phyloP scores from a whole-genome alignment of 1,284 basidiomycete genomes.

The Naganishia sp. region DNA sequence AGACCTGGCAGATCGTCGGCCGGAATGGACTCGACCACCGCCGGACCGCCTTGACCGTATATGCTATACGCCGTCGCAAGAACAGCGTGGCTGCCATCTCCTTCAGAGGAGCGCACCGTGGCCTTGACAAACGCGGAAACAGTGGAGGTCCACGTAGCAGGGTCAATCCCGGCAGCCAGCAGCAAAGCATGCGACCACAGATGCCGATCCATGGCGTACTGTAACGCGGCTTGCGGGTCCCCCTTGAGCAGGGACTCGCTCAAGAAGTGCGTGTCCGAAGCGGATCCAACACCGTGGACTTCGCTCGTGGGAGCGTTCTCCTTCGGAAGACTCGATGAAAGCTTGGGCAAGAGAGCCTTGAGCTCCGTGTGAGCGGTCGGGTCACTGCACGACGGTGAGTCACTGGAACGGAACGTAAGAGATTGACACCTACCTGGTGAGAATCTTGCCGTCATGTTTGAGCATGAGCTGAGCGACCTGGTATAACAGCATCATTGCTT shows the following conservation, averaged over 20 bases:
- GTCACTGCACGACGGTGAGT: neutral
- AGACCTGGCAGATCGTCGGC: slow-evolving; percentile 4
- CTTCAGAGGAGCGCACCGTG: slow-evolving; percentile 38
- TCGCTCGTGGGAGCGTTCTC: slow-evolving; percentile 21
- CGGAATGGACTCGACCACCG: slow-evolving; percentile 64
- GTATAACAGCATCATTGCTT: slow-evolving; percentile 75
- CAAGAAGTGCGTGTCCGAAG: slow-evolving; percentile 56
- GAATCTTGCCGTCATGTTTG: slow-evolving; percentile 79
- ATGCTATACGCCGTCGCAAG: slow-evolving; percentile 81
- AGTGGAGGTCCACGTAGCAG: slow-evolving; percentile 88
- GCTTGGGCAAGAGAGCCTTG: slow-evolving; percentile 65
- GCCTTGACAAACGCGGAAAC: slow-evolving; percentile 77
- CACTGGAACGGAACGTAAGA: neutral
- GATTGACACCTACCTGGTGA: slow-evolving; percentile 66
- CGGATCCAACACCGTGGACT: neutral
- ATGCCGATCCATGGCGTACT: slow-evolving; percentile 80
- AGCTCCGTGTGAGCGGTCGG: slow-evolving; percentile 63
- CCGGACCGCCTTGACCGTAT: slow-evolving; percentile 61
- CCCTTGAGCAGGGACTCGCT: slow-evolving; percentile 77
- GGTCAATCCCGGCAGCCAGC: slow-evolving; percentile 89
- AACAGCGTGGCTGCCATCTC: slow-evolving; percentile 53
- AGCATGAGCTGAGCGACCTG: slow-evolving; percentile 75
- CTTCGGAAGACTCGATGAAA: slow-evolving; percentile 33
- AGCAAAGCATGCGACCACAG: slow-evolving; percentile 96
- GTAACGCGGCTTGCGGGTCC: slow-evolving; percentile 81